Evolutionary conservation across 495 filamentous ascomycete species (phyloP).

Genomic region (Tuber borchii): DNA sequence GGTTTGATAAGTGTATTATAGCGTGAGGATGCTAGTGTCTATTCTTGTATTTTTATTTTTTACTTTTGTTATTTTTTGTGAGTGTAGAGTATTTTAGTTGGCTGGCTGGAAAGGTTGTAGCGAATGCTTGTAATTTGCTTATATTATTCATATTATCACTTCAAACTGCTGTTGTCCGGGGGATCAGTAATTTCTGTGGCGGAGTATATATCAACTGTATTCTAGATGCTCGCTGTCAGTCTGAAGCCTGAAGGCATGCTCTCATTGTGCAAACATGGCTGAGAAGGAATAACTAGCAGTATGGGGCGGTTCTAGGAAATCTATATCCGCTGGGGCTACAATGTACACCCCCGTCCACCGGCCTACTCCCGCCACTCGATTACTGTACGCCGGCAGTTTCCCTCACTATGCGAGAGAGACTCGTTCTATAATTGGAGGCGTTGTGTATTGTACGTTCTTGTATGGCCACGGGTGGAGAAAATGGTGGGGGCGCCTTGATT

Average conservation of each 20-base stretch:
- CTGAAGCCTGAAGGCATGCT: too few species aligned
- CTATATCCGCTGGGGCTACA: neutral
- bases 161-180: too few species aligned
- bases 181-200: neutral
- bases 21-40: neutral
- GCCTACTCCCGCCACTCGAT: neutral
- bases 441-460: neutral
- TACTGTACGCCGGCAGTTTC: neutral
- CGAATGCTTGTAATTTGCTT: neutral
- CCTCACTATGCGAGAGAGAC: neutral
- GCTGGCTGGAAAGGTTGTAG: neutral
- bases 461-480: neutral
- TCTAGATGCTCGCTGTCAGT: too few species aligned
- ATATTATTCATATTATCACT: neutral
- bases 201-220: too few species aligned
- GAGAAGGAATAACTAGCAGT: too few species aligned
- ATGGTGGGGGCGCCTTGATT: neutral
- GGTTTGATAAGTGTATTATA: neutral
- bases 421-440: too few species aligned
- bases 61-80: neutral
- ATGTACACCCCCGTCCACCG: neutral
- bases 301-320: too few species aligned
- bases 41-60: conserved; percentile 1
- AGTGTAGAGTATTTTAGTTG: neutral
- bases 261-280: too few species aligned